phyloP scores from a whole-genome alignment of 257 asterid species.

The Misopates orontium region DNA sequence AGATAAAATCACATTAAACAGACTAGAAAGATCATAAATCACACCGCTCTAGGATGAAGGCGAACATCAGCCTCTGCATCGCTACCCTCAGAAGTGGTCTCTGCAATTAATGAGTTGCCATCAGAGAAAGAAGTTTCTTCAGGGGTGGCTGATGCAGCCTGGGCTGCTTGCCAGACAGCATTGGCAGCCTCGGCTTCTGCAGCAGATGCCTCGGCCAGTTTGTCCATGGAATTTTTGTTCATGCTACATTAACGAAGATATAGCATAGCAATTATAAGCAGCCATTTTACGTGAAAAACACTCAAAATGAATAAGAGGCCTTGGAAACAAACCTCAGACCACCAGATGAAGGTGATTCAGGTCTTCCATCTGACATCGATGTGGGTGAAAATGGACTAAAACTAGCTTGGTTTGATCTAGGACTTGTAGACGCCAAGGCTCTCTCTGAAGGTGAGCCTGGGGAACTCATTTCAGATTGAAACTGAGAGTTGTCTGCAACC shows the following conservation, averaged over 20 bases:
- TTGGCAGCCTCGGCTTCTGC: slow-evolving; percentile 98
- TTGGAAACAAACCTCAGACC: slow-evolving; percentile 57
- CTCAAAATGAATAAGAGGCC: slow-evolving; percentile 21
- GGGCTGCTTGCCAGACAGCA: slow-evolving; percentile 95
- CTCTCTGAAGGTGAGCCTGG: slow-evolving; percentile 54
- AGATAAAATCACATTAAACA: slow-evolving; percentile 14
- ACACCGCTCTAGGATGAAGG: slow-evolving; percentile 96
- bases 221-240: slow-evolving; percentile 82
- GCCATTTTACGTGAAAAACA: slow-evolving; percentile 9
- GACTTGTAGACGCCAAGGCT: slow-evolving; percentile 44
- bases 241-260: slow-evolving; percentile 44
- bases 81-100: slow-evolving; percentile 73
- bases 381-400: slow-evolving; percentile 40
- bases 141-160: slow-evolving; percentile 67
- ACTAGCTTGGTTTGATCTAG: slow-evolving; percentile 47
- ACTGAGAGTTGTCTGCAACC: slow-evolving; percentile 85
- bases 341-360: slow-evolving; percentile 56
- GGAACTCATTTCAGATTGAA: slow-evolving; percentile 60
- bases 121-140: slow-evolving; percentile 75
- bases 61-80: slow-evolving; percentile 85
- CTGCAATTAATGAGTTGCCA: slow-evolving; percentile 72
- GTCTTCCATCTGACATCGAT: slow-evolving; percentile 50
- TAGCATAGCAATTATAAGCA: slow-evolving; percentile 15
- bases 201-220: slow-evolving; percentile 90
- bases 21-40: slow-evolving; percentile 23